Evolutionary conservation across 345 rosid genomes (phyloP), one percentile per base, ranked within the genome.

Genomic region (Populus pruinosa): DNA sequence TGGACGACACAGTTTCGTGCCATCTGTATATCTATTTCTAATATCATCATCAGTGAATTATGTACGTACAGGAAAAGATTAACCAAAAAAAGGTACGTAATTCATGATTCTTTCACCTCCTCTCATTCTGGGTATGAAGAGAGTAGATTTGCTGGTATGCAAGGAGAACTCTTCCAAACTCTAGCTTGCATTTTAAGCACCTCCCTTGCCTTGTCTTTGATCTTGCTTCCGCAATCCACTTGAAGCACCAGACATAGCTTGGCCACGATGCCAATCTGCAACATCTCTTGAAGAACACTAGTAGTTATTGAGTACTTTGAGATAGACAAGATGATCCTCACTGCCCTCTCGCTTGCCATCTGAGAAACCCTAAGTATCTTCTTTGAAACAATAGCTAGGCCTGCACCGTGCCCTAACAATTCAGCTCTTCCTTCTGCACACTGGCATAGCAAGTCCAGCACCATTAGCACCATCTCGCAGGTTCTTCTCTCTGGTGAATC

Each of bases 151-250:
- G 62, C 21, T 18, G 87, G 87, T 31, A 87, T 23, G 64, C 89
- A 87, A 31, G 85, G 79, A n/a, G 89, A 87, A 70, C 73, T 81
- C 77, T 70, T 85, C 89, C 89, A 87, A 27, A 66, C 83, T 67
- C 78, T 81, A 20, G 78, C 85, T 41, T 85, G 89, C 81, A 85
- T 35, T 41, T 76, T 81, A n/a, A 87, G 86, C 12, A 85, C 69
- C 72, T 81, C 89, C n/a, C 44, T 87, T 1, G 87, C 87, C 82
- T 85, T 87, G 5, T 83, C 87, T 70, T 87, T 85, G 21, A 41
- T 77, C 75, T 78, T 84, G 25, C 8, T 61, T 14, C 82, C 79
- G 21, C 81, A 67, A 23, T 87, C 86, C 35, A 85, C 71, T 72
- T 85, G 89, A 17, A 83, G 70, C 53, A 87, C 87, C 79, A 85